Base-by-base conservation (phyloP, 352 stramenopile genomes). In the Phytophthora litchii region DNA sequence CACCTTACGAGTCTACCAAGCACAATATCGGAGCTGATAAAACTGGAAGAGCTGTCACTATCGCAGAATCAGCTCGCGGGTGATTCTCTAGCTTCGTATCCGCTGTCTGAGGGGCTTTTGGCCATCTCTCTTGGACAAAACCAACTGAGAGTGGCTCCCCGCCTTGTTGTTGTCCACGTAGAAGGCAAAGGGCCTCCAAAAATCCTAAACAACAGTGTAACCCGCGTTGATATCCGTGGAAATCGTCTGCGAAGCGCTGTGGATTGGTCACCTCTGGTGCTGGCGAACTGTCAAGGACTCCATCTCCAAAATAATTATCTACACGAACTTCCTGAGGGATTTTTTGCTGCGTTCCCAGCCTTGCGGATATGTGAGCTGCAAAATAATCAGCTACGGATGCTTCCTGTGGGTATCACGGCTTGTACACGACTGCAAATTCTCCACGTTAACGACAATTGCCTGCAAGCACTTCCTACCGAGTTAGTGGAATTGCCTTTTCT, bases 271-370 rank as follows among this genome's bases (percentile, higher is more conserved):
- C 54, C 70, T 1, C 20, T 82, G 19, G 36, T 52, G 0, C 65
- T 83, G 16, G n/a, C 56, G 0, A 40, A 25, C 6, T 86, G 80
- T 16, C 58, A 77, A 31, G 58, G 70, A 20, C 59, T 91, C 7
- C 63, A 80, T 43, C 54, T 91, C 11, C 66, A 77, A 14, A 64
- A 72, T 23, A 91, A 91, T 48, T 43, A 10, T 0, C 45, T 91
- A 2, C 36, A 19, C 14, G 76, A 81, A 31, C 62, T 90, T n/a
- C 56, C 74, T 0, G 66, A 76, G 0, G 41, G 35, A 0, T 73
- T 90, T 46, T 90, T 90, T 17, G 9, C 19, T 0, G 43, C 55
- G 0, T 63, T 88, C 16, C 74, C 78, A 13, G 40, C 13, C 0
- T 58, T 90, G 12, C 57, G 65, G 2, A 32, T 76, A 8, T 80